phyloP scores from a whole-genome alignment of 2,329 filamentous ascomycete species.

The Ceratocystis ficicola region DNA sequence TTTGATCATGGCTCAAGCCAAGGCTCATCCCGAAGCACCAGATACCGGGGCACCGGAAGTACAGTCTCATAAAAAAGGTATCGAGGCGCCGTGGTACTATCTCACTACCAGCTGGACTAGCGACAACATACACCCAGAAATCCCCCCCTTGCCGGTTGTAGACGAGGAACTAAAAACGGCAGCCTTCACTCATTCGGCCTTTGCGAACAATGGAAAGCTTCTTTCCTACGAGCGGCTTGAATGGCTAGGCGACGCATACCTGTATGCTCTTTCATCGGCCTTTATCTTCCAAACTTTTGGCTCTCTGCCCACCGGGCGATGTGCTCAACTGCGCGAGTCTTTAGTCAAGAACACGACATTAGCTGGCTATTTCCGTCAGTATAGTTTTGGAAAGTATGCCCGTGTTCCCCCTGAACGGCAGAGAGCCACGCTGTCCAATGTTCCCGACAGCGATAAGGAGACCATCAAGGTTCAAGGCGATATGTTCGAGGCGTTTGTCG shows the following conservation, averaged over 20 bases:
- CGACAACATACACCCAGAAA: slow-evolving; percentile 35
- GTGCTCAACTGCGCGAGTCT: slow-evolving; percentile 63
- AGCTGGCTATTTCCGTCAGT: slow-evolving; percentile 53
- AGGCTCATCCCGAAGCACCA: background rate
- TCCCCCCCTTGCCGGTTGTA: slow-evolving; percentile 52
- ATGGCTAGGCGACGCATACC: slow-evolving; percentile 76
- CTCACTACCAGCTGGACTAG: slow-evolving; percentile 39
- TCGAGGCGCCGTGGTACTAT: slow-evolving; percentile 24
- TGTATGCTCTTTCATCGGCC: slow-evolving; percentile 63
- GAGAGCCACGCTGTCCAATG: slow-evolving; percentile 28
- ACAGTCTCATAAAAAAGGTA: slow-evolving; percentile 11
- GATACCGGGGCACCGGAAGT: background rate
- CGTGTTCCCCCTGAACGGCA: slow-evolving; percentile 36
- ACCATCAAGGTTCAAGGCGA: slow-evolving; percentile 68
- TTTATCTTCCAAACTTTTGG: slow-evolving; percentile 65
- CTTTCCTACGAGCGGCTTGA: slow-evolving; percentile 71
- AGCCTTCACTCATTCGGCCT: slow-evolving; percentile 55
- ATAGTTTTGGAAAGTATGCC: slow-evolving; percentile 56
- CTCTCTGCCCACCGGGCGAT: slow-evolving; percentile 51
- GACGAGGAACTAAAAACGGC: slow-evolving; percentile 48
- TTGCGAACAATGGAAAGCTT: slow-evolving; percentile 27
- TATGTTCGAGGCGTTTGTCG: slow-evolving; percentile 83
- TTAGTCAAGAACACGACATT: slow-evolving; percentile 74
- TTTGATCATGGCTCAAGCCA: background rate
- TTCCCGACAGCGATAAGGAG: slow-evolving; percentile 37